phyloP scores from a whole-genome alignment of 305 asterid genomes.

The Solanum hybrid region DNA sequence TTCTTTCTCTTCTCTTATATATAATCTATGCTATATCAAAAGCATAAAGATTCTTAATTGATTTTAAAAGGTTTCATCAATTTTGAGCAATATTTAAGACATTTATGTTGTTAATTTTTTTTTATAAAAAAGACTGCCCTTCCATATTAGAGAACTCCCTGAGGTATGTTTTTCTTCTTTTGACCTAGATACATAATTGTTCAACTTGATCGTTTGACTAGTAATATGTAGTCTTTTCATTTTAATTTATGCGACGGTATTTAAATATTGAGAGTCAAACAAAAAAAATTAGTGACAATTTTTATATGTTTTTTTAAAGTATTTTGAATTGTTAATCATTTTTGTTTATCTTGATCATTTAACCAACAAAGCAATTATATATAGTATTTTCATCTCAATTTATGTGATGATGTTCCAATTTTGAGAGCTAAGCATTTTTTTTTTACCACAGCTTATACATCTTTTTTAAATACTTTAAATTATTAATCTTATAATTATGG shows the following conservation, averaged over 20 bases:
- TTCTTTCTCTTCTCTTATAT: not conserved
- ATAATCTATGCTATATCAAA: too few relatives aligned
- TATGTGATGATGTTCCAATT: not conserved
- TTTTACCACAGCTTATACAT: not conserved
- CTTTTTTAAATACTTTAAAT: too few relatives aligned
- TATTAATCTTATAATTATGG: too few relatives aligned
- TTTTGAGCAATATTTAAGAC: not conserved
- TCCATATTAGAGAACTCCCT: not conserved
- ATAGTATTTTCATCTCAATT: not conserved
- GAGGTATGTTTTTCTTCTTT: not conserved
- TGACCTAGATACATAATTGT: not conserved
- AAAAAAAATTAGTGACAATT: not conserved
- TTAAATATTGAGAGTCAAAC: not conserved
- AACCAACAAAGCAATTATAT: not conserved
- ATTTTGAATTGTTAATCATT: not conserved
- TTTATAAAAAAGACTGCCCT: too few relatives aligned
- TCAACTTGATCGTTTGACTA: not conserved
- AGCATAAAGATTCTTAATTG: not conserved
- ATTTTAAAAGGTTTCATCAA: not conserved
- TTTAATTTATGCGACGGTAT: not conserved
- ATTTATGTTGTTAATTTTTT: not conserved
- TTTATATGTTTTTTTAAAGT: not conserved
- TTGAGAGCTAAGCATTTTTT: not conserved
- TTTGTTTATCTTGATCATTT: not conserved
- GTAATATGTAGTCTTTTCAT: not conserved